Conservation (phyloP, 2,329 filamentous ascomycete genomes). For the Penicillium thymicola region DNA sequence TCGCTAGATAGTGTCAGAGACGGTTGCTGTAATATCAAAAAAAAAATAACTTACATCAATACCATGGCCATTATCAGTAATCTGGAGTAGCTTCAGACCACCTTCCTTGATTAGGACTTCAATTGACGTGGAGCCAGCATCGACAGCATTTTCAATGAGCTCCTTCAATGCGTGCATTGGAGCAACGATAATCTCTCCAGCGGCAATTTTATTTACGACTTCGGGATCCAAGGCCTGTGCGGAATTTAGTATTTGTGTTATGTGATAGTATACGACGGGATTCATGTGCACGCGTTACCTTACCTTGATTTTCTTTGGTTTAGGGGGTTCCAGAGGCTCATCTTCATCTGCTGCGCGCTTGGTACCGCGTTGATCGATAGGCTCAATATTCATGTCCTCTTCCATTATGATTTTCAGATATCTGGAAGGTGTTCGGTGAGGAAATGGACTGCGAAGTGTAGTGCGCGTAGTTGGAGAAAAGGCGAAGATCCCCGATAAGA, state of each 20-base stretch:
- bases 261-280: background rate
- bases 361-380: constrained; percentile 36
- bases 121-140: constrained; percentile 88
- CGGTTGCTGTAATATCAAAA: background rate
- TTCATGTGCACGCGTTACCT: background rate
- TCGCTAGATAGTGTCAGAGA: constrained; percentile 54
- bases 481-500: constrained; percentile 21
- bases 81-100: constrained; percentile 89
- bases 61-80: constrained; percentile 94
- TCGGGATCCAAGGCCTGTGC: constrained; percentile 79
- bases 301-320: constrained; percentile 50
- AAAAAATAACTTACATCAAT: constrained; percentile 66
- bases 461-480: constrained; percentile 13
- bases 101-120: constrained; percentile 94
- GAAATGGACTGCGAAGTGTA: background rate
- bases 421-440: background rate
- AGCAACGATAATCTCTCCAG: constrained; percentile 96
- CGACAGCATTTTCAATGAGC: constrained; percentile 92
- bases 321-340: constrained; percentile 28
- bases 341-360: constrained; percentile 52
- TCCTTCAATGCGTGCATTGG: constrained; percentile 96
- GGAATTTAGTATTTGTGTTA: background rate
- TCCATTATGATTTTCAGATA: constrained; percentile 26
- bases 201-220: constrained; percentile 98
- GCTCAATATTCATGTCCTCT: constrained; percentile 46